Evolutionary conservation across 2,329 filamentous ascomycete genomes (phyloP), one percentile per base, ranked within the genome.

Genomic region (Fusarium algeriense): DNA sequence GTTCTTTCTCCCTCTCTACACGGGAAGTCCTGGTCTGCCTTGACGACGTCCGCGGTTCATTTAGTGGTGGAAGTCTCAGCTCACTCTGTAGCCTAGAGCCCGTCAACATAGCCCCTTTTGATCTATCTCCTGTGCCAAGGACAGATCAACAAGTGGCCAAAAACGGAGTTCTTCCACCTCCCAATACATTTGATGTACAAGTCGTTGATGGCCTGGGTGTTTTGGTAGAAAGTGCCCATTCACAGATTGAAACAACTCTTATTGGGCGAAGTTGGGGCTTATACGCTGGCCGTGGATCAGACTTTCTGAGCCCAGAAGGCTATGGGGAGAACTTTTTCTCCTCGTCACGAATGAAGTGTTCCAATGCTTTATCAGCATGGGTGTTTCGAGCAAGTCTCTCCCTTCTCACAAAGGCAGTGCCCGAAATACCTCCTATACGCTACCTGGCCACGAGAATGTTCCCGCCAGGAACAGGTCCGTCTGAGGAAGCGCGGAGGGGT

Each of bases 11-110:
- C 19, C 63, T 71, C 1, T 30, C 67, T 40, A 62, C 64, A 3
- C 71, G 70, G 6, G 64, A 73, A 43, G 64, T 61, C 6, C 40
- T 73, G 17, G 43, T 63, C 9, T 69, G 54, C 5, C 71, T 73
- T 30, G 67, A 66, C 7, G 60, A 60, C 5, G 54, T 63, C 38
- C 17, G 23, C 3, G 67, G 63, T 10, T 68, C 63, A 5, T 71
- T 73, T 28, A 71, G 70, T 19, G 70, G 71, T 15, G 71, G 71
- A 2, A 73, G 70, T 46, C 69, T 73, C 45, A 71, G 49, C 35
- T 71, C 67, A 11, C n/a, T 73, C 20, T 71, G 70, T 20, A 60
- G 56, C 30, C 60, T 69, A 14, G 52, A 63, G 17, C 58, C 58
- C 15, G 17, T 41, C 26, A 41, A 35, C 3, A 15, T 48, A 20